These are phyloP conservation scores for Tolypocladium paradoxum DNA, from an alignment of 2,329 filamentous ascomycete species.

Conservation along the genomic window DNA sequence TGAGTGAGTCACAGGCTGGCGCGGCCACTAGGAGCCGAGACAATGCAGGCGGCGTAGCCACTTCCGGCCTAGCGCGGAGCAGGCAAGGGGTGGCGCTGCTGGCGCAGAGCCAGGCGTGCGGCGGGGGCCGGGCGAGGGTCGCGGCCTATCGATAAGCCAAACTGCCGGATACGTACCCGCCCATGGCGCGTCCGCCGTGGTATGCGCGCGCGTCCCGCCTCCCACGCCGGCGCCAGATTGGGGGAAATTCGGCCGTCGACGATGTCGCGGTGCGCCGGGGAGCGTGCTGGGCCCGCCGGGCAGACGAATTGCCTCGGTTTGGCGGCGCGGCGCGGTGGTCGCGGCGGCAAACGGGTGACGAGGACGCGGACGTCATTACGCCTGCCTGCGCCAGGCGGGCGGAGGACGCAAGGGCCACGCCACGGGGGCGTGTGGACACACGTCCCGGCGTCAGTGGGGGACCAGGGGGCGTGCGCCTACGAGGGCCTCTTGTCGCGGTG, in stretches of 20 bases:
- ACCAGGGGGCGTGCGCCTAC: neutral
- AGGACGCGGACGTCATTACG: neutral
- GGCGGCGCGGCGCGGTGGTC: neutral
- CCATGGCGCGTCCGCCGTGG: neutral
- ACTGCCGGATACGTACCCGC: neutral
- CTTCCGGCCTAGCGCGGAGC: conserved; percentile 1
- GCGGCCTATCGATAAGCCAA: neutral
- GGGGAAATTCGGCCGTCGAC: neutral
- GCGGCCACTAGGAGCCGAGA: conserved; percentile 3
- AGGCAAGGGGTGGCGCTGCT: conserved; percentile 1
- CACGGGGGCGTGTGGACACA: neutral
- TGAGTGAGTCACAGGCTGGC: conserved; percentile 8
- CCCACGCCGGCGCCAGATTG: neutral
- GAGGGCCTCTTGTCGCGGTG: neutral
- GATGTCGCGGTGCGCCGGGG: neutral
- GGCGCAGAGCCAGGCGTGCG: neutral
- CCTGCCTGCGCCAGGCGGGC: neutral
- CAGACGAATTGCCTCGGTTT: neutral
- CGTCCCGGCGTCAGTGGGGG: neutral
- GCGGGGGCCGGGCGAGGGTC: neutral
- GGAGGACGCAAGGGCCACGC: neutral
- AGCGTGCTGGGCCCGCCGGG: neutral
- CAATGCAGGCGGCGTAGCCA: conserved; percentile 1
- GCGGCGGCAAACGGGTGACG: neutral
- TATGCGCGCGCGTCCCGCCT: neutral